Evolutionary conservation across 306 rosid genomes (phyloP), one percentile per base, ranked within the genome.

Genomic region (Sechiopsis laciniata): DNA sequence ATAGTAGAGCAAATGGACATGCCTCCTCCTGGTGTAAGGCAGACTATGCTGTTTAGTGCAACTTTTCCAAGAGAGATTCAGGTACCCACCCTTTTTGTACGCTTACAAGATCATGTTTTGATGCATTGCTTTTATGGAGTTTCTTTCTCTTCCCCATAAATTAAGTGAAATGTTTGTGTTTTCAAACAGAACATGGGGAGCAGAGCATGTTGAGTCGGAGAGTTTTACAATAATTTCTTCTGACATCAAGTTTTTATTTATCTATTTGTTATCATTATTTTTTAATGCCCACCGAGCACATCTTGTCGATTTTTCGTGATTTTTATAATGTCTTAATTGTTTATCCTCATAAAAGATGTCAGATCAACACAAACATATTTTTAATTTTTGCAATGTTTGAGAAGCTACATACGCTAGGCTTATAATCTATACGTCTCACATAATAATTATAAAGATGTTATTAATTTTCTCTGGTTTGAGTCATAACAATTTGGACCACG

Each of bases 31-130:
- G 95, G 95, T 77, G 86, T 3, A 55, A 82, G 97, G 74, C 97
- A 90, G 77, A 90, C 97, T 61, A 81, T 90, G 97, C 75, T 90
- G 79, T 90, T 90, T 81, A 90, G 97, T 83, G 97, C 97, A 11
- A 90, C 97, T 50, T 90, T 90, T 72, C 97, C 97, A 0, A 90
- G 84, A 81, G 97, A 90, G 79, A 90, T 90, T 79, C 97, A 90
- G 95, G 97, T 90, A 22, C 3, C 72, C 22, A 22, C 3, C 72
- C 22, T 10, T 20, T 42, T 2, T 19, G 32, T 5, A 7, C 0
- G 19, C 5, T 10, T 14, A 69, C 35, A 20, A 68, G 4, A 21
- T 46, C 7, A 67, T 21, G 40, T 48, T 14, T 5, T 50, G 37
- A 32, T 32, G 37, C 37, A 32, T 32, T 32, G 3, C 37, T 32